These are phyloP conservation scores for Saccharomycodes ludwigii DNA, from an alignment of 805 yeast genomes.

Conservation along the genomic window DNA sequence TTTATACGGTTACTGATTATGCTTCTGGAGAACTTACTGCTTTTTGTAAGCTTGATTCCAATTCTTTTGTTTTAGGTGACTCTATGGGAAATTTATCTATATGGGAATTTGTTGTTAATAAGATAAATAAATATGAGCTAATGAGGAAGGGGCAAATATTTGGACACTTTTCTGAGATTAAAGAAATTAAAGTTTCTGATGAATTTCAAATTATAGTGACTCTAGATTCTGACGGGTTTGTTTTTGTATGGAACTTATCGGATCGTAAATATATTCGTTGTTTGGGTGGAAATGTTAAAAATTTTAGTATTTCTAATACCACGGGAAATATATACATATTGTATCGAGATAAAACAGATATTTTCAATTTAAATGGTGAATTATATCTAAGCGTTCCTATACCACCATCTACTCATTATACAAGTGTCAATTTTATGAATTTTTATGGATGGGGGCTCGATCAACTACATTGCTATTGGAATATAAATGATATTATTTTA, in stretches of 20 bases:
- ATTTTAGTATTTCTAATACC: conserved; percentile 38
- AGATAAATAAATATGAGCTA: no score
- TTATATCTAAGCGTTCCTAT: conserved; percentile 19
- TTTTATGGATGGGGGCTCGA: conserved; percentile 7
- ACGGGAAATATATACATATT: conserved; percentile 49
- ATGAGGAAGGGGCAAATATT: conserved; percentile 32
- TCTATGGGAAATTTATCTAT: conserved; percentile 21
- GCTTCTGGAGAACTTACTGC: conserved; percentile 18
- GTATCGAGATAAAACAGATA: conserved; percentile 4
- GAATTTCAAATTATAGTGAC: conserved; percentile 45
- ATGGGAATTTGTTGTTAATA: no score
- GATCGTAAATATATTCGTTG: conserved; percentile 37
- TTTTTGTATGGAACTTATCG: conserved; percentile 54
- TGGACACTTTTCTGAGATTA: conserved; percentile 44
- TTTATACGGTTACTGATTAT: not conserved
- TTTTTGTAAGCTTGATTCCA: conserved; percentile 15
- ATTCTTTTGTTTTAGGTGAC: conserved; percentile 24
- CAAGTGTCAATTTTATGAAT: conserved; percentile 18
- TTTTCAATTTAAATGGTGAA: conserved; percentile 47
- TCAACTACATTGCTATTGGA: conserved; percentile 29
- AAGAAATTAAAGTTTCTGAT: conserved; percentile 34
- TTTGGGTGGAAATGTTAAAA: conserved; percentile 13
- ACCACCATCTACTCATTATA: conserved; percentile 11
- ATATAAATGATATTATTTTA: conserved; percentile 23
- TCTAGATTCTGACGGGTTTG: conserved; percentile 41